Conservation (phyloP, 495 filamentous ascomycete genomes). For the Aspergillus conjunctus region DNA sequence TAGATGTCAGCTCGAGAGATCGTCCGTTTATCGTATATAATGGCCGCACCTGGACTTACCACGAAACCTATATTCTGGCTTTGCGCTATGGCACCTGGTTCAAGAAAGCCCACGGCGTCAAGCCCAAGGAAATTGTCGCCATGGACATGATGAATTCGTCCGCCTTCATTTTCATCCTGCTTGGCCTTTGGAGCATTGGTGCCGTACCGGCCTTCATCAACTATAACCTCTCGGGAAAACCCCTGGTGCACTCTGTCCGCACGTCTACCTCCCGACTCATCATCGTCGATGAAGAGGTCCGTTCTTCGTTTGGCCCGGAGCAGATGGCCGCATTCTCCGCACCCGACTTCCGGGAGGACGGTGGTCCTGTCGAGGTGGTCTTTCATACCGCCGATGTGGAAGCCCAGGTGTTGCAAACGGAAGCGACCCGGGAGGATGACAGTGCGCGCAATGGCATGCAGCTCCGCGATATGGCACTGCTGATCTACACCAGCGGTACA, state of each 20-base stretch:
- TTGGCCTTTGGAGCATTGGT: conserved; percentile 87
- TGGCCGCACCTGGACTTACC: conserved; percentile 76
- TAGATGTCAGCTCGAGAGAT: conserved; percentile 55
- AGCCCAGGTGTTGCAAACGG: conserved; percentile 56
- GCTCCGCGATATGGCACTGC: conserved; percentile 62
- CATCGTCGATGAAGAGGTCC: conserved; percentile 73
- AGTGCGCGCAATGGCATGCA: conserved; percentile 53
- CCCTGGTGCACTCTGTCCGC: conserved; percentile 77
- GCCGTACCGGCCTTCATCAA: conserved; percentile 93
- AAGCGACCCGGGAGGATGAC: conserved; percentile 66
- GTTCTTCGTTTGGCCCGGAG: conserved; percentile 49
- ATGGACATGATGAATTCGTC: conserved; percentile 88
- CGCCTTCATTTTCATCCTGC: conserved; percentile 77
- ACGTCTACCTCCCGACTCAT: conserved; percentile 69
- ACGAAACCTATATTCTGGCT: conserved; percentile 72
- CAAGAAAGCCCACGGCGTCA: conserved; percentile 66
- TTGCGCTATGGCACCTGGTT: conserved; percentile 85
- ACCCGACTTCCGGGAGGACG: conserved; percentile 46
- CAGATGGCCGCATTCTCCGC: conserved; percentile 48
- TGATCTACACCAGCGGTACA: conserved; percentile 88
- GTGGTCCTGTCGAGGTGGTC: conserved; percentile 59
- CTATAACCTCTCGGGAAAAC: conserved; percentile 78
- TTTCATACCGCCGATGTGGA: conserved; percentile 66
- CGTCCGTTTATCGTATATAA: conserved; percentile 72
- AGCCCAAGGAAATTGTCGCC: conserved; percentile 79